Base-by-base conservation (phyloP, 1,284 basidiomycete species). In the Leccinum fuscescens region DNA sequence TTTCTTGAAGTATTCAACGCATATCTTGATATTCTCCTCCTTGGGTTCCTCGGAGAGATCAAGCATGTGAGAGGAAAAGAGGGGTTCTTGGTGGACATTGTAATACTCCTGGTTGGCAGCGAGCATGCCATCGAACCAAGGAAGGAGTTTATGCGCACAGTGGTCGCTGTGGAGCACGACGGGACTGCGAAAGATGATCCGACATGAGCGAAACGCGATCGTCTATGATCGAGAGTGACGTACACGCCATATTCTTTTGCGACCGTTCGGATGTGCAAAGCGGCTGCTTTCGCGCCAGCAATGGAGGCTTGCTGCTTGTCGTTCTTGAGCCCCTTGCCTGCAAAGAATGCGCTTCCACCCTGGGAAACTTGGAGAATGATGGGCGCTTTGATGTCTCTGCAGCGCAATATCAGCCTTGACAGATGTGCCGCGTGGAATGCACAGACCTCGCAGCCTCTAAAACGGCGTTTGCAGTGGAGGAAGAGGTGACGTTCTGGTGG, bases 81-180 rank as follows among this genome's bases (percentile, higher is more conserved):
- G 89, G 53, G 97, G 87, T 75, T 94, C 93, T 66, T 89, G 85
- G 82, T 97, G 88, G 68, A 85, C 79, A 79, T 93, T 94, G 86
- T 83, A 97, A 84, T 97, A 95, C 29, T 84, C 92, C 80, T 98
- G 93, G 76, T 99, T 91, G 61, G 96, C 96, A 58, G 88, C 90
- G 76, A 99, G 93, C 97, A 99, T 98, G 65, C 94, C 96, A 76
- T 99, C 97, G 80, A 98, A 98, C 97, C 97, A 99, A 14, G 92
- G 96, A 62, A 99, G 88, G 66, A 99, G 93, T 80, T 99, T 99
- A 76, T 97, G 84, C 54, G 97, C 97, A 75, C 97, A 99, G 82
- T 99, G 97, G 80, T 99, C 97, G 65, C 94, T 94, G 89, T 99
- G 97, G 74, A 99, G 83, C 66, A 99, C 86, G 71, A 99, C 97